A percentile compares a stretch with the other conserved stretches of the same genome.
These are phyloP conservation scores for Russula dissimulans DNA, from an alignment of 768 basidiomycete species.

Conservation along the genomic window DNA sequence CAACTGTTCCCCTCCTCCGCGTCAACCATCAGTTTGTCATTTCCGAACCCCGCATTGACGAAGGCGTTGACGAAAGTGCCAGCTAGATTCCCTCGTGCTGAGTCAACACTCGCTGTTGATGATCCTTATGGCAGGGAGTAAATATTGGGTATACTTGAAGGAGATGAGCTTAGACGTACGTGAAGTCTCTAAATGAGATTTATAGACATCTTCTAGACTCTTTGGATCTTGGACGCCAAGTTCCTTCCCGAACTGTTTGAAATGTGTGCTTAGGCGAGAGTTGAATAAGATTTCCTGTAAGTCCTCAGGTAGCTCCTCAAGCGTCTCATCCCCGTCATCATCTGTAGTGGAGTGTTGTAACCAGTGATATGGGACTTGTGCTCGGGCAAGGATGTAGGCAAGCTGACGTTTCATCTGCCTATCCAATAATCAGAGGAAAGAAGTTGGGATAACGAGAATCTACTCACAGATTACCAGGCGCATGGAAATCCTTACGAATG, in stretches of 20 bases:
- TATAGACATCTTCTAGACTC: slow-evolving; percentile 95
- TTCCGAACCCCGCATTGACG: slow-evolving; percentile 96
- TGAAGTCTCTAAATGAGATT: slow-evolving; percentile 87
- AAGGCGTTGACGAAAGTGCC: slow-evolving; percentile 98
- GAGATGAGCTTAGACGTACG: slow-evolving; percentile 35
- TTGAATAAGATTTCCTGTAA: slow-evolving; percentile 83
- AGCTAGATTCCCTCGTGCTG: slow-evolving; percentile 88
- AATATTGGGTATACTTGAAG: neutral
- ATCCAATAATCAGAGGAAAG: slow-evolving; percentile 1
- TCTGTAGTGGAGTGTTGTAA: slow-evolving; percentile 46
- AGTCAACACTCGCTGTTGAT: slow-evolving; percentile 73
- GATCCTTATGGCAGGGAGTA: slow-evolving; percentile 36
- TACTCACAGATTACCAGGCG: slow-evolving; percentile 78
- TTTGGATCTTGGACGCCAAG: slow-evolving; percentile 84
- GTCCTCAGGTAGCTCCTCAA: slow-evolving; percentile 66
- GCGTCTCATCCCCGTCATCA: slow-evolving; percentile 45
- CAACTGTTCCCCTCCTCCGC: slow-evolving; percentile 95
- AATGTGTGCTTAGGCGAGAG: slow-evolving; percentile 69
- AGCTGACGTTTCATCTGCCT: slow-evolving; percentile 92
- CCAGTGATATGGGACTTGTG: slow-evolving; percentile 88
- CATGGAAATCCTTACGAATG: slow-evolving; percentile 80
- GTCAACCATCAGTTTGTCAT: slow-evolving; percentile 96
- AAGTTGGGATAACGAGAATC: neutral
- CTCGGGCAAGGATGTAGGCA: slow-evolving; percentile 86
- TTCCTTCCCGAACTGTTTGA: slow-evolving; percentile 90